Evolutionary conservation across 1,139 yeast genomes (phyloP), one percentile per base, ranked within the genome.

Genomic region (Geotrichum candidum): DNA sequence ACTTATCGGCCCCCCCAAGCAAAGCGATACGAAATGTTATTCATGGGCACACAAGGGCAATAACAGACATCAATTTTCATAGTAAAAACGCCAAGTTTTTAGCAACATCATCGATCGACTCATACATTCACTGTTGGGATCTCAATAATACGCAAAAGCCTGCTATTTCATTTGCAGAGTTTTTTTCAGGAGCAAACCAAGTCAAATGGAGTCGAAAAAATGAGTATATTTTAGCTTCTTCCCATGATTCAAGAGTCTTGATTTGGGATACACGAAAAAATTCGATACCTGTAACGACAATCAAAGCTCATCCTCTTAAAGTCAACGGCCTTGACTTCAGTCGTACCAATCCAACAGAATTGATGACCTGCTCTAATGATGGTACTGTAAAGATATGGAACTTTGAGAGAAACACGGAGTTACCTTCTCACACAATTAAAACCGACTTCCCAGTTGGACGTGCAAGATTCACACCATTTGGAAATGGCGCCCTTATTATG

Each of bases 101-200:
- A 38, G 97, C 97, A 0, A 94, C 98, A 0, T 91, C 97, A 70
- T 87, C 96, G 0, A 88, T 94, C 25, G 99, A 94, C 71, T 87
- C 97, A 0, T 88, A 84, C 70, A 87, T 91, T 18, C 83, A 86
- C 63, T 84, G 89, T 3, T 94, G 99, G 99, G 99, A 94, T 74
- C 79, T 92, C 80, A 79, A 99, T 64, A 80, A 86, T 11, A 92
- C 97, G 0, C 69, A 82, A 29, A 77, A 79, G 61, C 96, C 98
- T 0, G 86, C 84, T 2, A 82, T 82, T 61, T 82, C 86, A 58
- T 91, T 90, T 78, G 91, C 97, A 6, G 97, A 92, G 70, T 94
- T 97, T 96, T 78, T 90, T 64, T 96, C 97, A 0, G 96, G 96
- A 1, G 96, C 97, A 0, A 85, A 95, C 0, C 98, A 92, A 72